Evolutionary conservation across 768 basidiomycete species (phyloP).

Genomic region (Suillus bovinus): DNA sequence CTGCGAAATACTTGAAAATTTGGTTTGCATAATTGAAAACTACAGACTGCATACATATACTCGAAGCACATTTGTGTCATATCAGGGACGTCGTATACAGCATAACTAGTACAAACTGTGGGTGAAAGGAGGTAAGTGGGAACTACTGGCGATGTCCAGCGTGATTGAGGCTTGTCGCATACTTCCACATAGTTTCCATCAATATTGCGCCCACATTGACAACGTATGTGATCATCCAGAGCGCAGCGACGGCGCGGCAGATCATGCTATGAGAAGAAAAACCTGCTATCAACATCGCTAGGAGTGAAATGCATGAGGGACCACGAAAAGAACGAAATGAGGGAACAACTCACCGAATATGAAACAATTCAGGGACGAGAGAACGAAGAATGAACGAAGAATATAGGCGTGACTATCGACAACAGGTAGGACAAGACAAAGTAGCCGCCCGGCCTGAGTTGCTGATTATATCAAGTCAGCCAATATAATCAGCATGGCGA

Average conservation of each 20-base stretch:
- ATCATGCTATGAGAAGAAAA: neutral
- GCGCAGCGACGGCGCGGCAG: neutral
- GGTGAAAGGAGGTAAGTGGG: neutral
- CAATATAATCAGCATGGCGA: accelerated
- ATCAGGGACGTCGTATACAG: too few species aligned
- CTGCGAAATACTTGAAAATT: neutral
- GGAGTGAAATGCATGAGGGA: neutral
- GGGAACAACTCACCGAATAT: neutral
- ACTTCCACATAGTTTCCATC: neutral
- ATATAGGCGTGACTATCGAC: neutral
- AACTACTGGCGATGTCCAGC: neutral
- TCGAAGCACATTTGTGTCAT: too few species aligned
- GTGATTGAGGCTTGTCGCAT: neutral
- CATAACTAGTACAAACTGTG: neutral
- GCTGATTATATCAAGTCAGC: neutral
- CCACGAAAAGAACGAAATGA: too few species aligned
- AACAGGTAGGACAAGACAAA: neutral
- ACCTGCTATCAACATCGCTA: neutral
- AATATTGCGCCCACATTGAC: neutral
- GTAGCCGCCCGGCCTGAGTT: neutral
- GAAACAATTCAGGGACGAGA: neutral
- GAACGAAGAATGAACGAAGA: too few species aligned
- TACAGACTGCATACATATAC: neutral
- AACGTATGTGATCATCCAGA: neutral
- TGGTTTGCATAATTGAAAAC: neutral